Evolutionary conservation across 2,329 filamentous ascomycete species (phyloP).

Genomic region (Fusarium floridanum): DNA sequence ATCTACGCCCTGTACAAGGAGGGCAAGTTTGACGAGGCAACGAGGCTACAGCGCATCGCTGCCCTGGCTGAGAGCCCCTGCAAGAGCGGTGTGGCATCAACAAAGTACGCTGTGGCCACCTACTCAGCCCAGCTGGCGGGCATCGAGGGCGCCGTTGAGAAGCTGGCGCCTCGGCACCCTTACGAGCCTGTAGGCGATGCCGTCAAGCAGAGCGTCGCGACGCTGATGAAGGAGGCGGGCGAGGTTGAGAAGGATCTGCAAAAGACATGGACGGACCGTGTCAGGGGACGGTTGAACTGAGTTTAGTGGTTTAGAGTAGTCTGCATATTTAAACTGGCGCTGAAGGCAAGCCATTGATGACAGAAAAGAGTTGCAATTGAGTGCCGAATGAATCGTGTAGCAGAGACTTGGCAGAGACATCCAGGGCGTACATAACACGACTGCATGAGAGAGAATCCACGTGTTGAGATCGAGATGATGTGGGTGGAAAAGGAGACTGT

Average conservation of each 20-base stretch:
- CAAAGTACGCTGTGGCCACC: slow-evolving; percentile 76
- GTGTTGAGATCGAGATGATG: neutral
- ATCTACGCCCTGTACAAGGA: slow-evolving; percentile 73
- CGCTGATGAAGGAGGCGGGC: slow-evolving; percentile 57
- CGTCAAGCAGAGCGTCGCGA: slow-evolving; percentile 53
- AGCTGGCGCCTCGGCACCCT: slow-evolving; percentile 71
- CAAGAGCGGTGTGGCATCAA: slow-evolving; percentile 75
- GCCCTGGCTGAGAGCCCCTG: slow-evolving; percentile 75
- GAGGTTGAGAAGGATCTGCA: slow-evolving; percentile 54
- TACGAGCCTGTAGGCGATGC: slow-evolving; percentile 64
- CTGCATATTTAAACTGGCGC: neutral
- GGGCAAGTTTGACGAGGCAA: slow-evolving; percentile 69
- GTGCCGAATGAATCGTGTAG: neutral
- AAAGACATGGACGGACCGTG: slow-evolving; percentile 30
- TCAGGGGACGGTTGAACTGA: slow-evolving; percentile 32
- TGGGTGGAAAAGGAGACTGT: neutral
- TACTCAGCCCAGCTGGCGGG: slow-evolving; percentile 71
- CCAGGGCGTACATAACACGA: neutral
- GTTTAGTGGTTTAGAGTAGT: neutral
- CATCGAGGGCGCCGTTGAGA: slow-evolving; percentile 69
- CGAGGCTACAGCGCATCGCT: slow-evolving; percentile 71
- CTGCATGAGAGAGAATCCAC: neutral
- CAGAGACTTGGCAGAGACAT: neutral
- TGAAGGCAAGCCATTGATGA: neutral
- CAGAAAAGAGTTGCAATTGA: neutral